Base-by-base conservation (phyloP, 2,329 filamentous ascomycete species). In the Sporothrix mexicana region DNA sequence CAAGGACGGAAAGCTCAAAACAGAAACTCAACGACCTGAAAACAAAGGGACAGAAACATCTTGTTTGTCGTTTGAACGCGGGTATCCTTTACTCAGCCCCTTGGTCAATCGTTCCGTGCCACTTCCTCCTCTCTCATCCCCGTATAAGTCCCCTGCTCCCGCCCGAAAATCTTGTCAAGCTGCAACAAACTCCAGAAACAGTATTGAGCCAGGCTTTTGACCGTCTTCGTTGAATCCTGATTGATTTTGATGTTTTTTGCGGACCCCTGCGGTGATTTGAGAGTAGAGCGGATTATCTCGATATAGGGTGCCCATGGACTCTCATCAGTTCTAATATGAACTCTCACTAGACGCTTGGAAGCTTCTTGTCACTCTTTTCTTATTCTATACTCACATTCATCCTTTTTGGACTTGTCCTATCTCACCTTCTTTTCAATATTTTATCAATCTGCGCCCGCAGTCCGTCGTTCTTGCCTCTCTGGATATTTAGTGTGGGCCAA, bases 131-230 rank as follows among this genome's bases (percentile, higher is more conserved):
- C 41, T 45, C 20, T 25, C 20, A n/a, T 23, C 47, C 61, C 47
- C 61, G 61, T 66, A 66, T 47, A 9, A 47, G n/a, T 25, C 20
- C 61, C 61, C 41, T 12, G 61, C 20, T 47, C 41, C 41, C 61
- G 61, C 25, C 20, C 59, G 13, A 43, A 6, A 36, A 15, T 47
- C 17, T 45, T n/a, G 12, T 25, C 17, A 20, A 23, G 41, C 61
- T 66, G 41, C 41, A 23, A 66, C 61, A 43, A 66, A 43, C n/a
- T 25, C 41, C 41, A 66, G n/a, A 66, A 47, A 66, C 9, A 15
- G 41, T 25, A 17, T 25, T 8, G n/a, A 25, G 8, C 12, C 7
- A 30, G 17, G 61, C 7, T 45, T 20, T 9, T 45, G 30, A 4
- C 30, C 30, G 30, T 36, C 4, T 17, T 25, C 25, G 20, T 25